Evolutionary conservation across 2,329 filamentous ascomycete genomes (phyloP).

Genomic region (Penicillium sp.): DNA sequence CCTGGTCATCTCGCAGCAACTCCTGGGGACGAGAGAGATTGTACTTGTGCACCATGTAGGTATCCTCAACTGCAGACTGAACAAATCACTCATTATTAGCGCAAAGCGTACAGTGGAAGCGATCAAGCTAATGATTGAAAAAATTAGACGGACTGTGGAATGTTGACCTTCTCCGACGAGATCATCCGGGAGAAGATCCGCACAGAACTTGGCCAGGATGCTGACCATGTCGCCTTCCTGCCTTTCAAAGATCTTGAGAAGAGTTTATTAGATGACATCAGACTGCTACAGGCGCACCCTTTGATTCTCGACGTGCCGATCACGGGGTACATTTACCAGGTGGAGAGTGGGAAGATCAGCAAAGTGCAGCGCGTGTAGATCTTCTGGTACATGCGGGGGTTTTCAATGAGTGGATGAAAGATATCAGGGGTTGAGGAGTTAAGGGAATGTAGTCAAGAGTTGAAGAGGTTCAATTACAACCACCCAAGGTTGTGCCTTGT

Average conservation of each 20-base stretch:
- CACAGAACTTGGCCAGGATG: background rate
- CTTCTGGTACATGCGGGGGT: background rate
- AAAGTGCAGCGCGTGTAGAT: background rate
- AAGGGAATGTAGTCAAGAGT: background rate
- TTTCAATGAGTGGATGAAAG: background rate
- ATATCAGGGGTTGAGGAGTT: background rate
- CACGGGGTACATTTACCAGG: background rate
- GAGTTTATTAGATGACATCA: background rate
- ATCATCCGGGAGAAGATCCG: background rate
- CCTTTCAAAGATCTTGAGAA: background rate
- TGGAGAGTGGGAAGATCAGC: background rate
- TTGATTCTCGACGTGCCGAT: background rate
- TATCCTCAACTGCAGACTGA: background rate
- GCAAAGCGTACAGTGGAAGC: no score
- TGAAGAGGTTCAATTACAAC: background rate
- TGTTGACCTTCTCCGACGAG: background rate
- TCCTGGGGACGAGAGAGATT: conserved; percentile 77
- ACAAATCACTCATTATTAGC: background rate
- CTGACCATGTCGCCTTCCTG: background rate
- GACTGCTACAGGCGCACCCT: background rate
- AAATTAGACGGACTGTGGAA: background rate
- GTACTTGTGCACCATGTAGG: conserved; percentile 51
- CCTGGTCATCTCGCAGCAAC: conserved; percentile 77
- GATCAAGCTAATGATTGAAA: no score
- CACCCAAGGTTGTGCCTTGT: background rate